Evolutionary conservation across 495 filamentous ascomycete genomes (phyloP).

Genomic region (Chaetomidium leptoderma): DNA sequence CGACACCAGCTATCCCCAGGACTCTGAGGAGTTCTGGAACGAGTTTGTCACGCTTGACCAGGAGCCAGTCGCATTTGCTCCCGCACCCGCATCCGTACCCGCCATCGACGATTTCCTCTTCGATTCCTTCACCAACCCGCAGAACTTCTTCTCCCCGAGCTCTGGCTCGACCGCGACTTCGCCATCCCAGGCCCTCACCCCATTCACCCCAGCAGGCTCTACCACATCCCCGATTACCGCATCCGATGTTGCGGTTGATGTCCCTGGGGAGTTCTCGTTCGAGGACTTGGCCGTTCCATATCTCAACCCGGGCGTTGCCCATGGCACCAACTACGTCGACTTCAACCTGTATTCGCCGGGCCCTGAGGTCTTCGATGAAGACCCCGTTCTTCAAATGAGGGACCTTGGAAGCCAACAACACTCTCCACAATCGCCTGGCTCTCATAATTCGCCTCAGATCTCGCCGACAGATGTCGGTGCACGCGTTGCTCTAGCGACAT

Average conservation of each 20-base stretch:
- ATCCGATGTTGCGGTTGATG: conserved; percentile 12
- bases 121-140: conserved; percentile 38
- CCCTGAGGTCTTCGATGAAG: conserved; percentile 43
- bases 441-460: not conserved
- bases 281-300: conserved; percentile 38
- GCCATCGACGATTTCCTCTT: conserved; percentile 34
- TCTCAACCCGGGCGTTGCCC: conserved; percentile 36
- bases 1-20: conserved; percentile 14
- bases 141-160: conserved; percentile 36
- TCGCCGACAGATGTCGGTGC: not conserved
- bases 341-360: conserved; percentile 50
- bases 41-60: conserved; percentile 40
- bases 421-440: conserved; percentile 10
- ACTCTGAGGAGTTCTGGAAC: conserved; percentile 34
- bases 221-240: conserved; percentile 20
- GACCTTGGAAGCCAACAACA: conserved; percentile 15
- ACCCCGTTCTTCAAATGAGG: conserved; percentile 28
- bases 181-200: conserved; percentile 36
- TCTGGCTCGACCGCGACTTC: conserved; percentile 36
- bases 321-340: conserved; percentile 46
- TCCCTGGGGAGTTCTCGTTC: conserved; percentile 14
- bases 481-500: not conserved
- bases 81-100: conserved; percentile 17
- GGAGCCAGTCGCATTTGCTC: conserved; percentile 23
- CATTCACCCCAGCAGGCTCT: conserved; percentile 22